Percentiles rank a stretch among this genome's conserved stretches.
Evolutionary conservation across 2,329 filamentous ascomycete genomes (phyloP).

Genomic region (Celoporthe dispersa): DNA sequence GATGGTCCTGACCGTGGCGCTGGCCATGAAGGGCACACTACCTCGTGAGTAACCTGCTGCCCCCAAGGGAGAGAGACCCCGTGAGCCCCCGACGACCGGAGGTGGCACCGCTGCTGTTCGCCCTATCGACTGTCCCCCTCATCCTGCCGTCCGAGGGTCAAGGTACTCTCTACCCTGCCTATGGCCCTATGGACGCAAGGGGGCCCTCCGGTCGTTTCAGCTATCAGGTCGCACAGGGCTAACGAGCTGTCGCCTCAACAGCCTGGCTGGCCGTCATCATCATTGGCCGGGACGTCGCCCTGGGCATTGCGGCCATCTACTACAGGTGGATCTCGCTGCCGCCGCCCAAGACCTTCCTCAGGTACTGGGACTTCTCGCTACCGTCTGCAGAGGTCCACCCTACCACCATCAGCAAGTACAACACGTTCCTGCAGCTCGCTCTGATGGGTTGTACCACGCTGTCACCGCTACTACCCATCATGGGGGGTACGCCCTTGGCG

Average conservation of each 20-base stretch:
- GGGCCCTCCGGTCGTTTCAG: neutral
- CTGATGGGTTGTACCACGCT: slow-evolving; percentile 85
- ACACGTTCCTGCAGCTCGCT: slow-evolving; percentile 88
- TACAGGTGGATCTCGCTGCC: slow-evolving; percentile 95
- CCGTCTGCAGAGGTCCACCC: slow-evolving; percentile 84
- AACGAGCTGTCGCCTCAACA: slow-evolving; percentile 38
- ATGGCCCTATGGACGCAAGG: neutral
- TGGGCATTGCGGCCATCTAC: slow-evolving; percentile 87
- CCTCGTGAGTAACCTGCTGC: slow-evolving; percentile 63
- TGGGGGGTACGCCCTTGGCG: slow-evolving; percentile 59
- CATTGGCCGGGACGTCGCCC: slow-evolving; percentile 81
- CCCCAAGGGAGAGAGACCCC: neutral
- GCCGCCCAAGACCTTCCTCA: slow-evolving; percentile 84
- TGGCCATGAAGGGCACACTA: slow-evolving; percentile 81
- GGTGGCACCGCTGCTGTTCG: neutral
- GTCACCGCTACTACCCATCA: slow-evolving; percentile 71
- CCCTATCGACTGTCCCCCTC: slow-evolving; percentile 13
- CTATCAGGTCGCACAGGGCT: slow-evolving; percentile 13
- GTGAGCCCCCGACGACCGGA: neutral
- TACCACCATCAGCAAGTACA: slow-evolving; percentile 85
- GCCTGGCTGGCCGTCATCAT: slow-evolving; percentile 91
- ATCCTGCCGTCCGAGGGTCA: neutral
- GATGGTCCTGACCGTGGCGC: slow-evolving; percentile 85
- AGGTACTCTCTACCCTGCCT: neutral
- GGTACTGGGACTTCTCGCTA: slow-evolving; percentile 98